These are phyloP conservation scores for Penicillium griseofulvum DNA, from an alignment of 2,329 filamentous ascomycete species.

Conservation along the genomic window DNA sequence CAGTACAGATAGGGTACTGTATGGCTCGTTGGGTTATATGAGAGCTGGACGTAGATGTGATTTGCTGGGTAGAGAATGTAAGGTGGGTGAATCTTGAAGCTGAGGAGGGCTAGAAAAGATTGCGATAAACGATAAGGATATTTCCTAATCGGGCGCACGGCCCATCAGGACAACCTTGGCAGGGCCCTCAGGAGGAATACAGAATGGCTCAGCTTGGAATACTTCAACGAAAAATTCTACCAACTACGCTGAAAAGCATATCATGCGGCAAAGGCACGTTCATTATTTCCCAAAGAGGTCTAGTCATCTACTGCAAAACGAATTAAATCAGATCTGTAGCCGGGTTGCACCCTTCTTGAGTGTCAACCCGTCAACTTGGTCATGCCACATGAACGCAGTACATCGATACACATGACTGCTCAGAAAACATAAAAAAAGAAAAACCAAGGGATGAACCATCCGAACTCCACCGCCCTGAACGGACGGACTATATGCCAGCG, in stretches of 20 bases:
- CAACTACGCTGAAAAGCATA: background rate
- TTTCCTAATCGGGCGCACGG: slow-evolving; percentile 3
- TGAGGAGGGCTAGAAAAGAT: slow-evolving; percentile 7
- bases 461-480: slow-evolving; percentile 37
- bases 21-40: background rate
- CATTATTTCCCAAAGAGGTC: slow-evolving; percentile 26
- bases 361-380: slow-evolving; percentile 30
- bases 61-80: background rate
- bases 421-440: slow-evolving; percentile 22
- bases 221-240: background rate
- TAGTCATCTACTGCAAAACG: slow-evolving; percentile 28
- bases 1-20: background rate
- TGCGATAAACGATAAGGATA: slow-evolving; percentile 16
- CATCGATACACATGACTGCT: slow-evolving; percentile 29
- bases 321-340: slow-evolving; percentile 28
- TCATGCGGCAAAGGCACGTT: slow-evolving; percentile 26
- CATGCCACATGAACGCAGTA: slow-evolving; percentile 34
- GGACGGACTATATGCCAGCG: slow-evolving; percentile 37
- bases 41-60: background rate
- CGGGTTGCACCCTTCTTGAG: slow-evolving; percentile 22
- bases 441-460: slow-evolving; percentile 34
- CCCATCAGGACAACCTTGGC: background rate
- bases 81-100: background rate
- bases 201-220: too few relatives aligned
- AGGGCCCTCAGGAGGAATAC: background rate